phyloP scores from a whole-genome alignment of 2,329 filamentous ascomycete genomes.

The Elsinoe arachidis region DNA sequence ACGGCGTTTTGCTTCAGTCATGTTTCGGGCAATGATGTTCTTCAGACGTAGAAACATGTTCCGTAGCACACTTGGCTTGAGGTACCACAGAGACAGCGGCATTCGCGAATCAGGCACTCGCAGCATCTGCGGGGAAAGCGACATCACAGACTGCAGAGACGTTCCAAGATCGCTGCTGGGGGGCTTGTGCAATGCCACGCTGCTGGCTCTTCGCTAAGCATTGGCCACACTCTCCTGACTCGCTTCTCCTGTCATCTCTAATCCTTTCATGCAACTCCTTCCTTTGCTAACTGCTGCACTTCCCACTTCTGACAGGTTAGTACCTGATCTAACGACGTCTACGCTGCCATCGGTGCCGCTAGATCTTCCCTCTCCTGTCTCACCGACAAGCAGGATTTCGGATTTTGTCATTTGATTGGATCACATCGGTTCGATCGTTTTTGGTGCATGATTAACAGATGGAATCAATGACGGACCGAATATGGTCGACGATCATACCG shows the following conservation, averaged over 20 bases:
- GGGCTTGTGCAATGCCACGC: not conserved
- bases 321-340: not conserved
- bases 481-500: not conserved
- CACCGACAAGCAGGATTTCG: not conserved
- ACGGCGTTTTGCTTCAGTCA: slow-evolving; percentile 1
- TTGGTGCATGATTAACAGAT: slow-evolving; percentile 1
- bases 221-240: not conserved
- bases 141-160: not conserved
- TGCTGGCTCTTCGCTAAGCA: slow-evolving; percentile 7
- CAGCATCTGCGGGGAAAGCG: not conserved
- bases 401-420: not conserved
- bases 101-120: not conserved
- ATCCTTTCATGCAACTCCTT: not conserved
- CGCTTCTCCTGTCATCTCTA: not conserved
- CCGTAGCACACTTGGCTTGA: not conserved
- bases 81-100: not conserved
- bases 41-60: slow-evolving; percentile 4
- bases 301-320: not conserved
- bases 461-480: not conserved
- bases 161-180: not conserved
- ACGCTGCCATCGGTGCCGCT: not conserved
- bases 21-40: not conserved
- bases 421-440: not conserved
- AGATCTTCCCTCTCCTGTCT: not conserved
- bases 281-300: not conserved